phyloP scores from a whole-genome alignment of 208 protist genomes.

The Leishmania tarentolae region DNA sequence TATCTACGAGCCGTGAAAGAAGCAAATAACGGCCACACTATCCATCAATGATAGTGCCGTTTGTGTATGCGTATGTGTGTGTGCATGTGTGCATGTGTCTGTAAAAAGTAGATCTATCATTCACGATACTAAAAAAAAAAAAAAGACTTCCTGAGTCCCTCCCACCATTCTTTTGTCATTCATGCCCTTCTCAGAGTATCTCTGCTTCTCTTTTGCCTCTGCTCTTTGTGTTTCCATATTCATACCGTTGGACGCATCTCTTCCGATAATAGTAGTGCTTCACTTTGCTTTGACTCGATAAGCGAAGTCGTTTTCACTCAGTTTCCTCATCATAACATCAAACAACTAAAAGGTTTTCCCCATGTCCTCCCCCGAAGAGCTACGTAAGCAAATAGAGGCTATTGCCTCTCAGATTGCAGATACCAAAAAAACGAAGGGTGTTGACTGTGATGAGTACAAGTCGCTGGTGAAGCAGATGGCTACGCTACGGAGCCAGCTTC shows the following conservation, averaged over 20 bases:
- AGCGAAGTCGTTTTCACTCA: neutral
- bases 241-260: neutral
- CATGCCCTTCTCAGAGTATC: neutral
- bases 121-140: neutral
- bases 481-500: conserved; percentile 55
- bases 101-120: neutral
- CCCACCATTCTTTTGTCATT: neutral
- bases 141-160: too few species aligned
- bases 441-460: conserved; percentile 69
- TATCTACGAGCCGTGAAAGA: neutral
- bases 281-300: neutral
- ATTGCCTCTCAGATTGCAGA: conserved; percentile 70
- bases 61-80: too few species aligned
- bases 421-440: conserved; percentile 69
- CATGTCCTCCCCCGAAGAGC: conserved; percentile 53
- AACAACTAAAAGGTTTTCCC: neutral
- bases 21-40: neutral
- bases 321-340: neutral
- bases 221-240: neutral
- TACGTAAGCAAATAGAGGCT: conserved; percentile 77
- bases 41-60: too few species aligned
- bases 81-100: too few species aligned
- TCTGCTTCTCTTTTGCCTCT: neutral
- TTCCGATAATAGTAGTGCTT: neutral
- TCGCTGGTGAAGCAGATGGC: conserved; percentile 77